Evolutionary conservation across 2,329 filamentous ascomycete species (phyloP).

Genomic region (Lachnellula arida): DNA sequence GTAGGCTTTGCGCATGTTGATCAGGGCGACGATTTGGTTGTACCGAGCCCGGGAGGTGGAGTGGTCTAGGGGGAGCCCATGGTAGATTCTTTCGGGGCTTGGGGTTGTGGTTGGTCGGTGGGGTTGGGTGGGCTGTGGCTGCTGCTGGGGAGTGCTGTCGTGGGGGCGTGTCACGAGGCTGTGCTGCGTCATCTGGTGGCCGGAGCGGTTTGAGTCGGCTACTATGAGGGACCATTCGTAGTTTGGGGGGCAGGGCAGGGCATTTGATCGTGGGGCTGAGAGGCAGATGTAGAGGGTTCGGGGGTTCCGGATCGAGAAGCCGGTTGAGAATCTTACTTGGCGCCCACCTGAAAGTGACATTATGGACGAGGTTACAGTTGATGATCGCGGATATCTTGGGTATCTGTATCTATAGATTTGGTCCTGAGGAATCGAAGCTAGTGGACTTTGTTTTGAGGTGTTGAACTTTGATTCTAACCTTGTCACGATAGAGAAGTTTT

Average conservation of each 20-base stretch:
- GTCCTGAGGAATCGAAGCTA: too few relatives aligned
- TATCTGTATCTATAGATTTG: too few relatives aligned
- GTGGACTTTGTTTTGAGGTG: too few relatives aligned
- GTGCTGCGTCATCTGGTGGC: not conserved
- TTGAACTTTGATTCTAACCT: too few relatives aligned
- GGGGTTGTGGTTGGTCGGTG: too few relatives aligned
- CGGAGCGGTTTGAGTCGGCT: not conserved
- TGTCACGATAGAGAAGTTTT: too few relatives aligned
- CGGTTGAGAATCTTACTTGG: too few relatives aligned
- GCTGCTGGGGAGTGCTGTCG: not conserved
- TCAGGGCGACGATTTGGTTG: not conserved
- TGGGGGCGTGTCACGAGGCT: not conserved
- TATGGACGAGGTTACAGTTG: too few relatives aligned
- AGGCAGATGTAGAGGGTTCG: not conserved
- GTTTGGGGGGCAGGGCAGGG: not conserved
- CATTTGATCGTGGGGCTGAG: not conserved
- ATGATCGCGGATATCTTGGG: too few relatives aligned
- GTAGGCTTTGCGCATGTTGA: not conserved
- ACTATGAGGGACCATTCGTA: not conserved
- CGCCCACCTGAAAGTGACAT: too few relatives aligned
- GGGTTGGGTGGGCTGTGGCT: too few relatives aligned
- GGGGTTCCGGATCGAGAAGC: not conserved
- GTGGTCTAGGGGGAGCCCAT: not conserved
- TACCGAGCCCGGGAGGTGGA: not conserved
- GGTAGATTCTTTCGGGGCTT: not conserved